These are phyloP conservation scores for Glycine latifolia DNA, from an alignment of 306 rosid species.

Conservation along the genomic window DNA sequence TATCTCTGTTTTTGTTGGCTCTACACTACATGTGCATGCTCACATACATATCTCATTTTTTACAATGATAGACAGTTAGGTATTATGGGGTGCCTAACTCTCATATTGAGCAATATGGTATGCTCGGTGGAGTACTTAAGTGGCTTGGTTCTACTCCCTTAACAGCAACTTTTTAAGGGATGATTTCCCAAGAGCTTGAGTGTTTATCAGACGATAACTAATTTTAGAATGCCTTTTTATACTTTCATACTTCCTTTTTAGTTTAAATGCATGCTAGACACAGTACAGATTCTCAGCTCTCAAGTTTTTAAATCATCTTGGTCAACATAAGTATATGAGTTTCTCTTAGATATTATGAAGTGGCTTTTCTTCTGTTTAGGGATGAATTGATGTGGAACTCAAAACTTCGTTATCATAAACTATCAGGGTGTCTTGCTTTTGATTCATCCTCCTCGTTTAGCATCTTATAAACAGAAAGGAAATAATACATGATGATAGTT, in stretches of 20 bases:
- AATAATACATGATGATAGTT: background rate
- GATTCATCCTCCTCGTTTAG: background rate
- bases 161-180: background rate
- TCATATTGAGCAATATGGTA: background rate
- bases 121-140: background rate
- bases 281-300: background rate
- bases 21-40: background rate
- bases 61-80: background rate
- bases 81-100: background rate
- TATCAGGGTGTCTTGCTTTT: constrained; percentile 10
- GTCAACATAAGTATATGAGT: background rate
- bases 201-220: background rate
- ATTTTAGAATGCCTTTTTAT: background rate
- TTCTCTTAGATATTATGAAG: background rate
- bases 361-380: constrained; percentile 2
- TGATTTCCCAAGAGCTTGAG: background rate
- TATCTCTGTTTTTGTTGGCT: background rate
- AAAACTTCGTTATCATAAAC: background rate
- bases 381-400: background rate
- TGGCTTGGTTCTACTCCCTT: background rate
- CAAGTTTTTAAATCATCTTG: background rate
- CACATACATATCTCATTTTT: background rate
- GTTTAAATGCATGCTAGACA: background rate
- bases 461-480: constrained; percentile 24
- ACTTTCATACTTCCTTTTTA: constrained; percentile 14